These are phyloP conservation scores for Hanseniaspora jakobsenii DNA, from an alignment of 805 yeast genomes.

Conservation along the genomic window DNA sequence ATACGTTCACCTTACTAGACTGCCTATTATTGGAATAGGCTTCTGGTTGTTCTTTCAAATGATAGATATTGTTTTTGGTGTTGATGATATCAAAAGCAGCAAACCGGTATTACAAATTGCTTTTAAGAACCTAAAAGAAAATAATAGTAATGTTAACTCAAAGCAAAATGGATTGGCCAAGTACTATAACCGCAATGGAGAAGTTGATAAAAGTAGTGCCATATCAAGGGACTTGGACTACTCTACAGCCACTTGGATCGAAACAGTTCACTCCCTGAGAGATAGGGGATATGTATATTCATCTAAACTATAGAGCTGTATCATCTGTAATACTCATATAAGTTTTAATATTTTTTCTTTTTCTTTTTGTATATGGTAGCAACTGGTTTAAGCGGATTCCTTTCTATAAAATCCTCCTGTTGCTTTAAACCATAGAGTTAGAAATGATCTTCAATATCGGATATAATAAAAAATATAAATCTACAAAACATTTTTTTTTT, in stretches of 20 bases:
- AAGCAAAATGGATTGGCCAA: slow-evolving; percentile 72
- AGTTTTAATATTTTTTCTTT: background rate
- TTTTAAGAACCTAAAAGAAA: slow-evolving; percentile 36
- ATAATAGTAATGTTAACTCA: slow-evolving; percentile 19
- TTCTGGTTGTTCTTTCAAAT: slow-evolving; percentile 63
- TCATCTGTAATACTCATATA: background rate
- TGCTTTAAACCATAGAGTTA: no score
- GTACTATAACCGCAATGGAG: slow-evolving; percentile 52
- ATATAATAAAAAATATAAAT: no score
- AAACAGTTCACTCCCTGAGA: slow-evolving; percentile 55
- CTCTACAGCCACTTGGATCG: slow-evolving; percentile 63
- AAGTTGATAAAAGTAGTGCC: slow-evolving; percentile 42
- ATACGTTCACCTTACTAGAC: slow-evolving; percentile 63
- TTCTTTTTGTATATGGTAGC: background rate
- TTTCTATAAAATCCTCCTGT: no score
- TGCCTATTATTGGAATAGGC: slow-evolving; percentile 63
- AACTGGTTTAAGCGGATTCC: no score
- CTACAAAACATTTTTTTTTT: no score
- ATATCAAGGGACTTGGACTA: slow-evolving; percentile 48
- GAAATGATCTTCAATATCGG: no score
- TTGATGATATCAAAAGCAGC: slow-evolving; percentile 59
- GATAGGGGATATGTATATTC: slow-evolving; percentile 36
- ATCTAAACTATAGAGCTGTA: slow-evolving; percentile 1
- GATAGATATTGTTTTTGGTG: slow-evolving; percentile 59
- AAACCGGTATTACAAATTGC: slow-evolving; percentile 53